These are phyloP conservation scores for Metarhizium sp. DNA, from an alignment of 2,329 filamentous ascomycete species.

Conservation along the genomic window DNA sequence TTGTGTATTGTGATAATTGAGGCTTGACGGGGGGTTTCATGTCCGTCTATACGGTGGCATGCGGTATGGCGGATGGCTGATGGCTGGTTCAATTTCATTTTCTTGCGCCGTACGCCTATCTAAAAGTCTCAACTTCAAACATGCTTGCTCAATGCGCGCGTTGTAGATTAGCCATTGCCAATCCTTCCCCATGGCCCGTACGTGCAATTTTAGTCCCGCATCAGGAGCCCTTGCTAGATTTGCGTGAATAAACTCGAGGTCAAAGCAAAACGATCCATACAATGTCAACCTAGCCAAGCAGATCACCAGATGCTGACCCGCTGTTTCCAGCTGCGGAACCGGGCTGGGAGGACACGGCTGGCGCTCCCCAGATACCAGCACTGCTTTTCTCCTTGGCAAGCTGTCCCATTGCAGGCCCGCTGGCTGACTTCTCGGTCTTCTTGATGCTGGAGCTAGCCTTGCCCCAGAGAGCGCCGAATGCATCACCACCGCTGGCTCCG, in stretches of 20 bases:
- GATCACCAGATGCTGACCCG: constrained; percentile 35
- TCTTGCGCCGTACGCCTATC: constrained; percentile 33
- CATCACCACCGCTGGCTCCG: constrained; percentile 62
- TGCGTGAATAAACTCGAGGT: neutral
- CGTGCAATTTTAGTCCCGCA: neutral
- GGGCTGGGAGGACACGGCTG: constrained; percentile 34
- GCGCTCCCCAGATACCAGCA: constrained; percentile 85
- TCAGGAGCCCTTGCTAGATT: neutral
- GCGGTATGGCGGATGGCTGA: neutral
- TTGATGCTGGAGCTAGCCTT: constrained; percentile 65
- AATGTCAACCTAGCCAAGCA: constrained; percentile 30
- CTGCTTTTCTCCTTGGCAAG: constrained; percentile 97
- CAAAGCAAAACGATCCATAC: neutral
- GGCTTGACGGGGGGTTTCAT: neutral
- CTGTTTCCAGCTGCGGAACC: constrained; percentile 17
- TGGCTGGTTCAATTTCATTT: constrained; percentile 22
- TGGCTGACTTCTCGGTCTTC: constrained; percentile 53
- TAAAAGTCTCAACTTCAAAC: constrained; percentile 24
- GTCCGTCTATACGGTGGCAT: neutral
- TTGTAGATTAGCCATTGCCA: neutral
- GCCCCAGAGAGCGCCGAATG: constrained; percentile 82
- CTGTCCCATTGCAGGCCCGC: constrained; percentile 76
- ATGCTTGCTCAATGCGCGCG: constrained; percentile 8
- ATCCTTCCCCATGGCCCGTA: neutral
- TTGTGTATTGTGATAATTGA: neutral